Percentiles rank a stretch among this genome's conserved stretches.
Conservation (phyloP, 2,329 filamentous ascomycete species). For the Ophiostoma sp. region DNA sequence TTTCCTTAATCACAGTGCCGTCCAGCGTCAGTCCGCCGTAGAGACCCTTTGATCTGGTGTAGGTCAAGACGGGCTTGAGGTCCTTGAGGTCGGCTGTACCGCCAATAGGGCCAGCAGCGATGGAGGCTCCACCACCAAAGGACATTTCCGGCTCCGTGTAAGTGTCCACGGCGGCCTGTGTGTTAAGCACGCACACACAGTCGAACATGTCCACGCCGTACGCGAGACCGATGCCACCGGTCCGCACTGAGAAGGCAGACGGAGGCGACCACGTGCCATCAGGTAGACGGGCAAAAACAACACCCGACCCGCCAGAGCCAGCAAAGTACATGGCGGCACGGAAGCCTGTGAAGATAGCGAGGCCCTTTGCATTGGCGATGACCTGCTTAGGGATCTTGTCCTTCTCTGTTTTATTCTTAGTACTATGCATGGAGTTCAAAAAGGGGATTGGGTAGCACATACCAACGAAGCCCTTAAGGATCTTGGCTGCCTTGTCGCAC, state of each 20-base stretch:
- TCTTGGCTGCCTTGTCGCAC: background rate
- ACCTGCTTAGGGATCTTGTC: background rate
- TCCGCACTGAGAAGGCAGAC: background rate
- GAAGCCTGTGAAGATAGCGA: background rate
- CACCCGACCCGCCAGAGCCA: background rate
- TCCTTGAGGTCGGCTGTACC: background rate
- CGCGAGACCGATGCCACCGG: background rate
- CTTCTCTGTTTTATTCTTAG: background rate
- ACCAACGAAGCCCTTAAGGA: background rate
- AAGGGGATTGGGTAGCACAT: background rate
- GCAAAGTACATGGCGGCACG: background rate
- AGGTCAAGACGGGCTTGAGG: background rate
- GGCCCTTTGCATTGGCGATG: background rate
- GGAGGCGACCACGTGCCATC: background rate
- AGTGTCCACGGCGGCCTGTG: background rate
- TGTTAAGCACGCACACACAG: background rate
- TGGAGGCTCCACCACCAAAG: background rate
- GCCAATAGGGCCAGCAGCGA: background rate
- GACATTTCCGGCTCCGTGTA: background rate
- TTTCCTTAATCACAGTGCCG: background rate
- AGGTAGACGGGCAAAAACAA: background rate
- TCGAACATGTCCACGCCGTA: background rate
- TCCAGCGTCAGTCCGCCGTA: background rate
- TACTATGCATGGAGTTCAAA: background rate
- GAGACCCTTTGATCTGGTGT: background rate